A percentile compares a stretch with the other conserved stretches of the same genome.
Evolutionary conservation across 768 basidiomycete genomes (phyloP).

Genomic region (Mycena epipterygia): DNA sequence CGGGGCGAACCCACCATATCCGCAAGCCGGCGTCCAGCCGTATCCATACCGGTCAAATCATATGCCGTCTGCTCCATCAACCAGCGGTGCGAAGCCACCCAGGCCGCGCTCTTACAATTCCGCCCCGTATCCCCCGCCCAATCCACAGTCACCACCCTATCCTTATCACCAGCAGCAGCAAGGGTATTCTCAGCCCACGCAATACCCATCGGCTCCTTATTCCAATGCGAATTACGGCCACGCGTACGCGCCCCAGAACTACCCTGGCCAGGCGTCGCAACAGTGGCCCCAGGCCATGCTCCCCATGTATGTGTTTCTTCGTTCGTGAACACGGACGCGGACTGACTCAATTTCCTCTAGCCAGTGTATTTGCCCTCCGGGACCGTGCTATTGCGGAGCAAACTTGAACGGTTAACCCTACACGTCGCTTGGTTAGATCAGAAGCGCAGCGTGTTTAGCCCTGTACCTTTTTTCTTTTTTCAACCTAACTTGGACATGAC

Average conservation of each 20-base stretch:
- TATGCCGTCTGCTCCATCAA: neutral
- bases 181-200: too few relatives aligned
- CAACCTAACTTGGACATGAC: too few relatives aligned
- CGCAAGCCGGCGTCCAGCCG: neutral
- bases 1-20: neutral
- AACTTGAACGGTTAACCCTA: neutral
- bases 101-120: neutral
- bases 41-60: neutral
- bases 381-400: slow-evolving; percentile 24
- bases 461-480: too few relatives aligned
- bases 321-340: neutral
- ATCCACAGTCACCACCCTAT: too few relatives aligned
- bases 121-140: neutral
- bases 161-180: too few relatives aligned
- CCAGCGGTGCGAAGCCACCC: neutral
- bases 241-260: neutral
- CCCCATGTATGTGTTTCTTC: neutral
- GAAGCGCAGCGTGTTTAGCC: too few relatives aligned
- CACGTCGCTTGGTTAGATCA: too few relatives aligned
- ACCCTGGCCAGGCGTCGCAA: neutral
- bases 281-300: neutral
- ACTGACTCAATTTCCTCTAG: neutral
- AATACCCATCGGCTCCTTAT: neutral
- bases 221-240: neutral
- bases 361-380: slow-evolving; percentile 12